Conservation (phyloP, 371 early-diverging fungal genomes). For the Batkoa obscura region DNA sequence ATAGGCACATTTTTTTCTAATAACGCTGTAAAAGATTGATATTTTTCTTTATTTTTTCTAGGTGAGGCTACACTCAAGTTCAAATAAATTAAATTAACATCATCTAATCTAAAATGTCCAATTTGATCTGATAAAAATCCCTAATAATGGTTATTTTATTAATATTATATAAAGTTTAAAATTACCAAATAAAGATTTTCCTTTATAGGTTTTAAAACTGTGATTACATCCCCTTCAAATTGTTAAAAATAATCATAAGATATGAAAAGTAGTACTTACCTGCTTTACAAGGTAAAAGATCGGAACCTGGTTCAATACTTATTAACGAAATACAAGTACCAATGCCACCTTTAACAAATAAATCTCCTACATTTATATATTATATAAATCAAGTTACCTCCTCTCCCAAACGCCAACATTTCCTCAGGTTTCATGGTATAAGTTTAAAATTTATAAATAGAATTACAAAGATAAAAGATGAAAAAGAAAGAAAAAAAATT, state of each 20-base stretch:
- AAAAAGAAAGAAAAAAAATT: too few species aligned
- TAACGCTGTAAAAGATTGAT: conserved; percentile 1
- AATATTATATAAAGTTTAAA: not conserved
- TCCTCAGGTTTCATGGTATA: too few species aligned
- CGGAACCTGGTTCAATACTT: not conserved
- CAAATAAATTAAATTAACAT: conserved; percentile 4
- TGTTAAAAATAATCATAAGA: not conserved
- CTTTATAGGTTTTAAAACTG: conserved; percentile 4
- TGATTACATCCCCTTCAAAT: conserved; percentile 5
- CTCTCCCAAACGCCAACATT: too few species aligned
- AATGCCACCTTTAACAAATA: conserved; percentile 2
- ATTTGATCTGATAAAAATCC: not conserved
- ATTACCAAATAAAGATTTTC: conserved; percentile 4
- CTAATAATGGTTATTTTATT: not conserved
- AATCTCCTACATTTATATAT: too few species aligned
- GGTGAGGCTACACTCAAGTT: conserved; percentile 5
- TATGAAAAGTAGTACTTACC: not conserved
- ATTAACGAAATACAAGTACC: conserved; percentile 4
- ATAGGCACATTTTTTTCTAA: not conserved
- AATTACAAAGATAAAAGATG: too few species aligned
- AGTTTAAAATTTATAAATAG: too few species aligned
- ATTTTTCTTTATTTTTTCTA: not conserved
- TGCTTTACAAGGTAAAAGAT: conserved; percentile 2
- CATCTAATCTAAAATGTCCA: conserved; percentile 5
- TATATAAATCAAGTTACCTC: too few species aligned